Evolutionary conservation across 129 eudicot genomes (phyloP).

Genomic region (Scalesia atractyloides): DNA sequence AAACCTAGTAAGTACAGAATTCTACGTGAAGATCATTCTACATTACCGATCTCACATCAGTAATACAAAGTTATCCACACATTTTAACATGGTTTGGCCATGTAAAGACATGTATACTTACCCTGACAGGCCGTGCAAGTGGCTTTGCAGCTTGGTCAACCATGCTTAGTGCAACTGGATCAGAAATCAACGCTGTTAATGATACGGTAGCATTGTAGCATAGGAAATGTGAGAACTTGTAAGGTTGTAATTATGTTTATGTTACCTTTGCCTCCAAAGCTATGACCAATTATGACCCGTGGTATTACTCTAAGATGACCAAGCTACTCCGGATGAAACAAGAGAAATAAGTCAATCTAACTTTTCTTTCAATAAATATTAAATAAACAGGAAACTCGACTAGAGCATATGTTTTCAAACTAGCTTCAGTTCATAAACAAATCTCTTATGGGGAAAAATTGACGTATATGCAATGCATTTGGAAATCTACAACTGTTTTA

Average conservation of each 20-base stretch:
- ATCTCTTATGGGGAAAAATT: neutral
- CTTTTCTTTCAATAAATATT: constrained; percentile 15
- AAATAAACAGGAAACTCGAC: neutral
- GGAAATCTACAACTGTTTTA: neutral
- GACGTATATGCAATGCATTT: neutral
- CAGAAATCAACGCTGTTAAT: constrained; percentile 12
- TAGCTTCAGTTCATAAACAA: neutral
- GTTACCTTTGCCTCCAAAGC: constrained; percentile 99
- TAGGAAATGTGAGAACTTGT: constrained; percentile 9
- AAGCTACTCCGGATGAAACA: constrained; percentile 55
- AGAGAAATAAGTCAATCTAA: constrained; percentile 12
- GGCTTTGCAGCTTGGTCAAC: constrained; percentile 98
- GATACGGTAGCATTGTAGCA: constrained; percentile 1
- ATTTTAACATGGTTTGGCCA: neutral
- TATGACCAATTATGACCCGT: constrained; percentile 92
- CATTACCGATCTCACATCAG: neutral
- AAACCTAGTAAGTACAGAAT: neutral
- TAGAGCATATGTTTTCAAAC: neutral
- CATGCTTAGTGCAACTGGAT: constrained; percentile 96
- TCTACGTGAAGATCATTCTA: neutral
- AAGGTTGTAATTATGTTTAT: neutral
- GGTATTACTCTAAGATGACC: constrained; percentile 81
- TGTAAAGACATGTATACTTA: neutral
- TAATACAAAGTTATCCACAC: constrained; percentile 7
- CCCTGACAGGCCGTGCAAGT: constrained; percentile 46